Base-by-base conservation (phyloP, 306 rosid species). In the Heteromeles arbutifolia region DNA sequence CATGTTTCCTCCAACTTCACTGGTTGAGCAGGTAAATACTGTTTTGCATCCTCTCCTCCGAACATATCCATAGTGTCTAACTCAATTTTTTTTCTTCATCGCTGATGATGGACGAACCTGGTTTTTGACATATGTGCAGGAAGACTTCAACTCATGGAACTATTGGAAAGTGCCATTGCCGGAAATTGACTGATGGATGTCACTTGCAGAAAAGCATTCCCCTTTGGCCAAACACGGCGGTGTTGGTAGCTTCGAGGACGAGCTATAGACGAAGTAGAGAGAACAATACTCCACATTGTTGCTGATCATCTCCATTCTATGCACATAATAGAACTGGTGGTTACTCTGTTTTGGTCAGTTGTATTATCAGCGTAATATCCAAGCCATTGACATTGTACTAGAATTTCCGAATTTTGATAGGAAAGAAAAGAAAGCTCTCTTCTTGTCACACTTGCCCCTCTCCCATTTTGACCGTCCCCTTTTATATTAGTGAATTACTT, bases 1-100 rank as follows among this genome's bases (percentile, higher is more conserved):
- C 84, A 96, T 96, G 99, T 96, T 96, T 65, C 99, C 99, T 24
- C 98, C 99, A 5, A 92, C 99, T 63, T 90, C 92, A 74, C 73
- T 82, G 81, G 86, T 89, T 13, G 99, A 96, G 87, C 97, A 96
- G 97, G 98, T 92, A 72, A 80, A 3, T 4, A 29, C 8, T 32
- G 13, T 58, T 44, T 8, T 19, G 34, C 59, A 43, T 28, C 8
- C 44, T 61, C 9, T 3, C 57, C 56, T 59, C 0, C 1, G 29
- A 74, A 11, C 44, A 43, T 43, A 22, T 25, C 43, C 26, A 2
- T 19, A 17, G 11, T 4, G 7, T 58, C n/a, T 19, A 52, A 22
- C 44, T 25, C 67, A 58, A n/a, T 44, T 29, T 52, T 48, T 70
- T 37, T 2, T 37, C 54, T 72, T 15, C 7, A 25, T 74, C 11